phyloP scores from a whole-genome alignment of 2,329 filamentous ascomycete genomes.

The Trichophyton benhamiae region DNA sequence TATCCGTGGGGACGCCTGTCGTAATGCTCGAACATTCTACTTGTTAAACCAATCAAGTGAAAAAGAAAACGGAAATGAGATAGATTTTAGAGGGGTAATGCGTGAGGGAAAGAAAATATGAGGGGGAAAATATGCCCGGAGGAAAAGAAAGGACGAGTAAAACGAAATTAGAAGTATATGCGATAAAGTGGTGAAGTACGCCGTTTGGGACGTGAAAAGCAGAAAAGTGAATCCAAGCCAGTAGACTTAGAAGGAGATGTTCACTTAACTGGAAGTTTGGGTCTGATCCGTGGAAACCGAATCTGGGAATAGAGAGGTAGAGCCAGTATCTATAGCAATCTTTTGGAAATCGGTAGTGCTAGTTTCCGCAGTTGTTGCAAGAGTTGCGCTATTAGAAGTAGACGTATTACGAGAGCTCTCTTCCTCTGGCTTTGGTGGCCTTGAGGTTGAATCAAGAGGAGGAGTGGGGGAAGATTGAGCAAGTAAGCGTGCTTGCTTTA shows the following conservation, averaged over 20 bases:
- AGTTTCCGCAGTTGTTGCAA: neutral
- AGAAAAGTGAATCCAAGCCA: neutral
- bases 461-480: slow-evolving; percentile 73
- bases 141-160: neutral
- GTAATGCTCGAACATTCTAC: slow-evolving; percentile 4
- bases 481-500: slow-evolving; percentile 77
- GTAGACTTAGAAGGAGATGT: neutral
- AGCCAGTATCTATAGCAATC: slow-evolving; percentile 19
- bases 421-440: neutral
- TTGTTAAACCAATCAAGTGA: neutral
- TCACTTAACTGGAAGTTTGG: neutral
- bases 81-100: neutral
- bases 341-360: slow-evolving; percentile 1
- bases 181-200: neutral
- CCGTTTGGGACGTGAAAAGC: neutral
- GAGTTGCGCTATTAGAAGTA: neutral
- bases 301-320: slow-evolving; percentile 20
- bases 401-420: neutral
- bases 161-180: neutral
- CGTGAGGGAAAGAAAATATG: too few species aligned
- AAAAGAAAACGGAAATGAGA: slow-evolving; percentile 1
- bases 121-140: neutral
- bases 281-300: neutral
- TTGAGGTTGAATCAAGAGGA: slow-evolving; percentile 35
- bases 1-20: neutral